A percentile compares a stretch with the other conserved stretches of the same genome.
These are phyloP conservation scores for Kwoniella pini DNA, from an alignment of 768 basidiomycete species.

Conservation along the genomic window DNA sequence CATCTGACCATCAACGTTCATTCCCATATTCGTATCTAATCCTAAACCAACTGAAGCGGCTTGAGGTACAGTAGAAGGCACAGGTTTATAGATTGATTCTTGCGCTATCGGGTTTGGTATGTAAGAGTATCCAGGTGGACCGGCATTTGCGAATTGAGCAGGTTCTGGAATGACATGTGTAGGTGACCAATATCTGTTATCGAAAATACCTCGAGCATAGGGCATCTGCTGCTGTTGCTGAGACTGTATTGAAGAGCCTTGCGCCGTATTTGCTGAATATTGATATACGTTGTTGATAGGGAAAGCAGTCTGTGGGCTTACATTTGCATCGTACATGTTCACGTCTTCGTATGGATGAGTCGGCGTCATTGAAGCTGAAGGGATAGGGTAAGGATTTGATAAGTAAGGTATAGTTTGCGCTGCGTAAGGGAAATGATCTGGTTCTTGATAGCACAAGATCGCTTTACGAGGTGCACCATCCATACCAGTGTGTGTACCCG, in stretches of 20 bases:
- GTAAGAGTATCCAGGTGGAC: slow-evolving; percentile 46
- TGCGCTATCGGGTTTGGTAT: slow-evolving; percentile 7
- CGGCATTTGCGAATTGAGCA: slow-evolving; percentile 48
- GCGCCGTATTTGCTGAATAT: neutral
- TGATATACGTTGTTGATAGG: slow-evolving; percentile 12
- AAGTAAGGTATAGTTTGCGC: neutral
- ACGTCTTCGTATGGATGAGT: slow-evolving; percentile 11
- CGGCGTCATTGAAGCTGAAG: neutral
- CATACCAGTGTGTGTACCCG: slow-evolving; percentile 41
- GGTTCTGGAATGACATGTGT: slow-evolving; percentile 24
- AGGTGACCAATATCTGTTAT: slow-evolving; percentile 11
- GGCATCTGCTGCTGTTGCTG: neutral
- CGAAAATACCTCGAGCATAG: neutral
- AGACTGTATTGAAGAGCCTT: neutral
- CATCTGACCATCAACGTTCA: slow-evolving; percentile 6
- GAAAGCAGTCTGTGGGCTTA: slow-evolving; percentile 9
- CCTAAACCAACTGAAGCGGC: slow-evolving; percentile 5
- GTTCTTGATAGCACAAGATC: slow-evolving; percentile 42
- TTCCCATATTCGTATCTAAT: neutral
- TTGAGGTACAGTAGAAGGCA: neutral
- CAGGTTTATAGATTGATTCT: neutral
- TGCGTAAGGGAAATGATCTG: slow-evolving; percentile 8
- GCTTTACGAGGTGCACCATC: slow-evolving; percentile 49
- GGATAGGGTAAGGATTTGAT: neutral
- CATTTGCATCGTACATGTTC: slow-evolving; percentile 12